Conservation (phyloP, 169 alveolate species). For the Cystoisospora suis region DNA sequence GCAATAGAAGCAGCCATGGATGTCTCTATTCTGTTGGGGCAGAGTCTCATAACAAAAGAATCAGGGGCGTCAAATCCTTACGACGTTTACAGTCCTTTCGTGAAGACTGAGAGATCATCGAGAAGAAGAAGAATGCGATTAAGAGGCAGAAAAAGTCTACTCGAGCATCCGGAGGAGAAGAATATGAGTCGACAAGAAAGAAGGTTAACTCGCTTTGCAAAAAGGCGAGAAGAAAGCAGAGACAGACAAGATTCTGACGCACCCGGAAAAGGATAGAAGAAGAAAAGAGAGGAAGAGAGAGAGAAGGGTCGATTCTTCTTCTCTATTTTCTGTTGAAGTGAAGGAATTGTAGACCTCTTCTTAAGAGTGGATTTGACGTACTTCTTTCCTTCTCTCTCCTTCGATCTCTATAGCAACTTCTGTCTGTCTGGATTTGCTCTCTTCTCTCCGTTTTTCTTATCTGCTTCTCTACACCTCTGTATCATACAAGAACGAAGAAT, state of each 20-base stretch:
- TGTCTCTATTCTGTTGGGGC: slow-evolving; percentile 48
- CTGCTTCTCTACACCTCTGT: not conserved
- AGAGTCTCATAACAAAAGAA: slow-evolving; percentile 33
- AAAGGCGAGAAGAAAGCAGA: not conserved
- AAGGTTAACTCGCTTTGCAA: slow-evolving; percentile 20
- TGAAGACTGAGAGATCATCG: slow-evolving; percentile 26
- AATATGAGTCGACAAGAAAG: slow-evolving; percentile 39
- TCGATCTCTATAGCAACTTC: too few relatives aligned
- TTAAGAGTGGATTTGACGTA: too few relatives aligned
- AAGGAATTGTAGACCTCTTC: too few relatives aligned
- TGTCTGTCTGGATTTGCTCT: not conserved
- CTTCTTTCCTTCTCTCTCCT: too few relatives aligned
- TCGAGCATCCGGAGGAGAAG: slow-evolving; percentile 22
- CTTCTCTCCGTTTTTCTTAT: not conserved
- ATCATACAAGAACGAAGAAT: too few relatives aligned
- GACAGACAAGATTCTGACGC: not conserved
- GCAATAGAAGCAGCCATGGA: slow-evolving; percentile 64
- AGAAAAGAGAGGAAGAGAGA: not conserved
- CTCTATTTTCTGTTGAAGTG: not conserved
- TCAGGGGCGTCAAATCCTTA: slow-evolving; percentile 44
- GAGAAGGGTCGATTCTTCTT: not conserved
- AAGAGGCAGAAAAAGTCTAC: slow-evolving; percentile 46
- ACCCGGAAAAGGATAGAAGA: not conserved
- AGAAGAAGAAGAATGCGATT: slow-evolving; percentile 30
- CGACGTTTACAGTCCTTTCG: slow-evolving; percentile 41